phyloP scores from a whole-genome alignment of 1,284 basidiomycete species.

The Fomes fomentarius region DNA sequence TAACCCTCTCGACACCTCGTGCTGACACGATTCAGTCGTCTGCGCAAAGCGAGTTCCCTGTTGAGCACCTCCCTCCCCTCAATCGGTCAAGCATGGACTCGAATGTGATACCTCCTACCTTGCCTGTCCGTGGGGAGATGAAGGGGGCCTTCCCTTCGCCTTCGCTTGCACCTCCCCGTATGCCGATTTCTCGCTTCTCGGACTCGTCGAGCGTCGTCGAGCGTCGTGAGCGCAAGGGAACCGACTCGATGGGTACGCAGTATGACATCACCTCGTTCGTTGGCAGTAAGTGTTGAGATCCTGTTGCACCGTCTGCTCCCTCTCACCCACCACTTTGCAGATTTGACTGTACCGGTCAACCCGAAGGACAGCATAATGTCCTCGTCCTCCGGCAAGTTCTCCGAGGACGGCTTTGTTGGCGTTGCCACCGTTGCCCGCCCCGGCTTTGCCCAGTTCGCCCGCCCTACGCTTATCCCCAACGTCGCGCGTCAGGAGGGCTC shows the following conservation, averaged over 20 bases:
- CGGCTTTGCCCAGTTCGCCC: constrained; percentile 11
- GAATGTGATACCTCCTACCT: constrained; percentile 9
- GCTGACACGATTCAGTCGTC: constrained; percentile 33
- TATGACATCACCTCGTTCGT: constrained; percentile 81
- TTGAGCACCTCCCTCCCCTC: constrained; percentile 64
- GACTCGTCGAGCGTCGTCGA: constrained; percentile 30
- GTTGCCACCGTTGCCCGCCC: constrained; percentile 18
- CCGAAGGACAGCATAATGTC: constrained; percentile 24
- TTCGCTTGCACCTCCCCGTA: constrained; percentile 9
- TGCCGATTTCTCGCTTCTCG: constrained; percentile 33
- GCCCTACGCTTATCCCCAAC: constrained; percentile 16
- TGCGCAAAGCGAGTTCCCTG: constrained; percentile 63
- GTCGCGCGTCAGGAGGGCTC: background rate
- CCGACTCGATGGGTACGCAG: constrained; percentile 55
- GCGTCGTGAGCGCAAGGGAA: constrained; percentile 24
- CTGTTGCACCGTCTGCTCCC: no score
- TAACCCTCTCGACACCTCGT: constrained; percentile 29
- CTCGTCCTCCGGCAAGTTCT: constrained; percentile 11
- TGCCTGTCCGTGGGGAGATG: background rate
- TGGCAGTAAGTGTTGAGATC: constrained; percentile 48
- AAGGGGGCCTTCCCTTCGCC: background rate
- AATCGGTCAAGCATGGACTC: constrained; percentile 27
- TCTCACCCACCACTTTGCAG: constrained; percentile 13
- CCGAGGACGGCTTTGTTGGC: constrained; percentile 20
- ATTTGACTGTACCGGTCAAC: constrained; percentile 18